A percentile compares a stretch with the other conserved stretches of the same genome.
Evolutionary conservation across 2,329 filamentous ascomycete species (phyloP).

Genomic region (Monosporascus sp.): DNA sequence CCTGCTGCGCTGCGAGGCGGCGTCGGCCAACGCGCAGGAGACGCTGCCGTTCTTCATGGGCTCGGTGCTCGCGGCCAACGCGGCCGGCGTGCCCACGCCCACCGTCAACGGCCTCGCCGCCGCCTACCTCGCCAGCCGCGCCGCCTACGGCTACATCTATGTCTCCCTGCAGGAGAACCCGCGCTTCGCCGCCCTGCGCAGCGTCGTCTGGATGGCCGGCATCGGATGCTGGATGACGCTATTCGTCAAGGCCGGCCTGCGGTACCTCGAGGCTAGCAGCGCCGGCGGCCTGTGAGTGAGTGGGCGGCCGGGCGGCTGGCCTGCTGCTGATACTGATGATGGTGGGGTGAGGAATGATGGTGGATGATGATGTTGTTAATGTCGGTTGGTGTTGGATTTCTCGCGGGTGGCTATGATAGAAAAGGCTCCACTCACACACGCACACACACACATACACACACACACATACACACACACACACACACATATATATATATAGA

Average conservation of each 20-base stretch:
- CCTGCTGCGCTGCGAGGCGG: constrained; percentile 14
- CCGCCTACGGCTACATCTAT: constrained; percentile 37
- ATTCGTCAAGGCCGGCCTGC: constrained; percentile 36
- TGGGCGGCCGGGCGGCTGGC: neutral
- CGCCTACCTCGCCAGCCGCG: constrained; percentile 34
- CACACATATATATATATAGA: too few species aligned
- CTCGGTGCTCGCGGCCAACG: constrained; percentile 40
- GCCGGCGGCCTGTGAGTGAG: neutral
- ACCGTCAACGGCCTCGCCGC: constrained; percentile 34
- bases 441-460: too few species aligned
- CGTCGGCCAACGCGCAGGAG: constrained; percentile 15
- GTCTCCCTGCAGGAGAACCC: constrained; percentile 36
- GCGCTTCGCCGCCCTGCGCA: constrained; percentile 31
- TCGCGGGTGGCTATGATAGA: too few species aligned
- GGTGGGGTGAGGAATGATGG: too few species aligned
- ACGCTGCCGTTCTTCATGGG: constrained; percentile 13
- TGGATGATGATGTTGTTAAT: too few species aligned
- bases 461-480: too few species aligned
- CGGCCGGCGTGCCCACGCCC: constrained; percentile 30
- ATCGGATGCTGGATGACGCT: constrained; percentile 28
- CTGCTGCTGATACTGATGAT: too few species aligned
- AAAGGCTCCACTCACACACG: too few species aligned
- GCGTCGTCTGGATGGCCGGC: constrained; percentile 31
- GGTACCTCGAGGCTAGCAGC: constrained; percentile 7
- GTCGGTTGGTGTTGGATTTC: too few species aligned